Conservation (phyloP, 306 rosid genomes). For the Castanopsis chinensis region DNA sequence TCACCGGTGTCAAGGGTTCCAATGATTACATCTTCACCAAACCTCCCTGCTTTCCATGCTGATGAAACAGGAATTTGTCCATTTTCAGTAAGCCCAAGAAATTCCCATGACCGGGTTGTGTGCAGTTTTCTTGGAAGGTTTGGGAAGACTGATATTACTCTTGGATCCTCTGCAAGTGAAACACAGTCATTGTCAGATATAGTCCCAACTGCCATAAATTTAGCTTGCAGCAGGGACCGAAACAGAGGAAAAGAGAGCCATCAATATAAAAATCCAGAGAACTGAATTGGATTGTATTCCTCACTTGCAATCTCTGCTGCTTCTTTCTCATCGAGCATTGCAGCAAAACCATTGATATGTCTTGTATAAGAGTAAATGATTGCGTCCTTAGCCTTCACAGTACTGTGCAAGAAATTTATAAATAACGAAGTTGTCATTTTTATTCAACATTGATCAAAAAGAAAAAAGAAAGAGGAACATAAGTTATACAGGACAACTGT, state of each 20-base stretch:
- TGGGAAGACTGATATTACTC: constrained; percentile 49
- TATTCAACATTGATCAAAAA: not conserved
- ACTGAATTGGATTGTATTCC: not conserved
- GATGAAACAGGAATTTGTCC: constrained; percentile 16
- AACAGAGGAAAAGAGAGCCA: not conserved
- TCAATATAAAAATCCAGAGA: not conserved
- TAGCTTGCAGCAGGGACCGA: not conserved
- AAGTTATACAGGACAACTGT: not conserved
- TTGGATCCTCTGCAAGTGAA: constrained; percentile 42
- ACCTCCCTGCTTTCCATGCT: constrained; percentile 35
- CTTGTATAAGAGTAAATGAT: constrained; percentile 47
- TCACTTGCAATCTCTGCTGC: constrained; percentile 43
- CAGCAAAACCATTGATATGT: constrained; percentile 58
- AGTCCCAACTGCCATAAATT: not conserved
- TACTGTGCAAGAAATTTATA: constrained; percentile 21
- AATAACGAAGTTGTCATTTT: not conserved
- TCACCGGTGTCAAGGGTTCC: constrained; percentile 45
- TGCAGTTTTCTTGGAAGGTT: constrained; percentile 48
- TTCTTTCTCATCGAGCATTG: constrained; percentile 44
- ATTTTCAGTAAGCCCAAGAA: constrained; percentile 40
- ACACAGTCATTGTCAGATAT: not conserved
- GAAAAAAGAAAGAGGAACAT: not conserved
- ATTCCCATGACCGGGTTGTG: constrained; percentile 67
- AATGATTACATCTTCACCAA: constrained; percentile 40
- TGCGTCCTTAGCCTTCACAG: constrained; percentile 42